Percentiles rank a stretch among this genome's conserved stretches.
Evolutionary conservation across 1,284 basidiomycete genomes (phyloP).

Genomic region (Waitea zeae): DNA sequence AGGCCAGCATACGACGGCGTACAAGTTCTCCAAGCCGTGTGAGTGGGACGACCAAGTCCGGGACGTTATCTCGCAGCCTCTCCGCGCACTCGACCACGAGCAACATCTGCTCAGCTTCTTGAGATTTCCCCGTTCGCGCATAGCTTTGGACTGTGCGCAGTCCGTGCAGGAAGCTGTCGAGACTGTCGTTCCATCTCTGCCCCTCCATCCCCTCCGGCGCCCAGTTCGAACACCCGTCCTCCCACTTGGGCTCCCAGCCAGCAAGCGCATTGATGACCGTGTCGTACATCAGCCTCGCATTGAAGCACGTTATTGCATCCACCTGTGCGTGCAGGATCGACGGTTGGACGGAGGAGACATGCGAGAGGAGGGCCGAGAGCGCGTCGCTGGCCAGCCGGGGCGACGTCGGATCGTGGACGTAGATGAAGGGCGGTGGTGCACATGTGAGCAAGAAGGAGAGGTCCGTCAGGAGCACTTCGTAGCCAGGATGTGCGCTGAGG

Average conservation of each 20-base stretch:
- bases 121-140: conserved; percentile 9
- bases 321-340: conserved; percentile 25
- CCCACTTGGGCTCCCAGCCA: conserved; percentile 34
- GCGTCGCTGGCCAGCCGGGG: conserved; percentile 25
- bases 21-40: conserved; percentile 64
- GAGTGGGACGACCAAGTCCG: conserved; percentile 52
- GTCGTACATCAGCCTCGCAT: conserved; percentile 49
- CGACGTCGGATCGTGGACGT: conserved; percentile 45
- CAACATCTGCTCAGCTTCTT: conserved; percentile 22
- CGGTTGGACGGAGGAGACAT: conserved; percentile 9
- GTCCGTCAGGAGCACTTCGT: conserved; percentile 16
- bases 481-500: conserved; percentile 13
- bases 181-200: conserved; percentile 34
- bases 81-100: conserved; percentile 57
- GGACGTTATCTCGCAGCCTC: conserved; percentile 39
- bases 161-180: conserved; percentile 55
- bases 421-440: conserved; percentile 49
- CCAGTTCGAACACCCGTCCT: conserved; percentile 45
- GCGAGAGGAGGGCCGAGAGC: conserved; percentile 19
- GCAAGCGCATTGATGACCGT: conserved; percentile 43
- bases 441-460: conserved; percentile 29
- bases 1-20: conserved; percentile 13
- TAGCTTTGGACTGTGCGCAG: conserved; percentile 21
- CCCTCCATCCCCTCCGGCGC: conserved; percentile 10
- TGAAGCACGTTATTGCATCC: conserved; percentile 51